Evolutionary conservation across 306 rosid genomes (phyloP), one percentile per base, ranked within the genome.

Genomic region (Corylus avellana): DNA sequence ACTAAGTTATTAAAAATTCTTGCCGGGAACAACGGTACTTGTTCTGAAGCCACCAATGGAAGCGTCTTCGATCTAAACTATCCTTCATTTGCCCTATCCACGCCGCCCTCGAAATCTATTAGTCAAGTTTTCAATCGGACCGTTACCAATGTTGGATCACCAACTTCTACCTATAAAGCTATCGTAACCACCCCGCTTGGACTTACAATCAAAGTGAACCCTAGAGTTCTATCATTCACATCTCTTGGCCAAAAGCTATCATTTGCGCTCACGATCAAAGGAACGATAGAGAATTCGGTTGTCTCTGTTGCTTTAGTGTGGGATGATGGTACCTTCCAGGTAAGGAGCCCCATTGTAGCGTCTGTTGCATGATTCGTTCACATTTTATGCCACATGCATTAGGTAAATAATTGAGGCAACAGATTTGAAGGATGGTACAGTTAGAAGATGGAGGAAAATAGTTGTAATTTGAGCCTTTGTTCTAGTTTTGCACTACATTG

Each of bases 31-130:
- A 53, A 74, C 0, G 50, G 57, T 11, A 69, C 10, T 8, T 87
- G 86, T 42, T 14, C 42, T 0, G 1, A 53, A 8, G 32, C 8
- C 4, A 25, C 12, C 0, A 61, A 32, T 5, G 53, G 2, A 27
- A 72, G 47, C 13, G 71, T n/a, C 2, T 50, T 59, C 9, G 79
- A 88, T 44, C 27, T 91, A 6, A 91, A 88, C 39, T 87, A 88
- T n/a, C 97, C 93, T 58, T 80, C 92, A 1, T 78, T 88, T 59
- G 84, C 89, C 3, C 70, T 87, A 22, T 42, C n/a, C 4, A 46
- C 17, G 16, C 7, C 12, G 2, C 25, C 70, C 3, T 73, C 9
- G 12, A 70, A 25, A 18, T 56, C 35, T 17, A 8, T 81, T 32
- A 78, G 17, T 39, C 72, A 70, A 0, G 18, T 72, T 58, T 74